Base-by-base conservation (phyloP, 2,329 filamentous ascomycete species). In the Colletotrichum nymphaeae region DNA sequence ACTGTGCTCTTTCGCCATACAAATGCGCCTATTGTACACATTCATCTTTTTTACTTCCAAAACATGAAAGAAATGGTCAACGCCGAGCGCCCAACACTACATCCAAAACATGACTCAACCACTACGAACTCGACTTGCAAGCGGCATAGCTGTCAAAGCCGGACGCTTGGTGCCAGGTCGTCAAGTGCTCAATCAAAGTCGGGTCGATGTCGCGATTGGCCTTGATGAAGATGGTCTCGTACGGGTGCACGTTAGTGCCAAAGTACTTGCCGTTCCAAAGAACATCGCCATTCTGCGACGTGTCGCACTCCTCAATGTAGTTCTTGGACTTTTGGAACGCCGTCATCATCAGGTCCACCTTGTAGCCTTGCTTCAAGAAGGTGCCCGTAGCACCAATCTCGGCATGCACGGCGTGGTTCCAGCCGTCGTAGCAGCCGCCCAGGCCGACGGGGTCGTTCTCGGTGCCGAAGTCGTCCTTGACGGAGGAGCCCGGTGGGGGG, bases 191-290 rank as follows among this genome's bases (percentile, higher is more conserved):
- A 30, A 84, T 73, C 35, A 79, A 63, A 1, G 56, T 37, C 1
- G 76, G 76, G 57, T 82, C 81, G 42, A 82, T 78, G 9, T 78
- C 76, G 37, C 78, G 76, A 59, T 82, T 81, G 5, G 80, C 78
- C 76, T 83, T 82, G 68, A 79, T 75, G 67, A 84, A 84, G 22
- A 84, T 66, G 1, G 80, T 81, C 78, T 84, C 83, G 75, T 83
- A 84, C 1, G 83, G 82, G 57, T 84, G 82, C 8, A 82, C 66
- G 63, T 78, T 81, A 66, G 76, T 78, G 42, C 81, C 82, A 67
- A 79, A 81, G 74, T 83, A 82, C 42, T 72, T 75, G 11, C 76
- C 72, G 37, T 79, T 68, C 62, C 69, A 79, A 12, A 80, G 69
- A 55, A 79, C 24, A 56, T 81, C 81, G 8, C 76, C 78, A 52